Percentiles rank a stretch among this genome's conserved stretches.
Conservation (phyloP, 1,284 basidiomycete genomes). For the Cystobasidium slooffiae region DNA sequence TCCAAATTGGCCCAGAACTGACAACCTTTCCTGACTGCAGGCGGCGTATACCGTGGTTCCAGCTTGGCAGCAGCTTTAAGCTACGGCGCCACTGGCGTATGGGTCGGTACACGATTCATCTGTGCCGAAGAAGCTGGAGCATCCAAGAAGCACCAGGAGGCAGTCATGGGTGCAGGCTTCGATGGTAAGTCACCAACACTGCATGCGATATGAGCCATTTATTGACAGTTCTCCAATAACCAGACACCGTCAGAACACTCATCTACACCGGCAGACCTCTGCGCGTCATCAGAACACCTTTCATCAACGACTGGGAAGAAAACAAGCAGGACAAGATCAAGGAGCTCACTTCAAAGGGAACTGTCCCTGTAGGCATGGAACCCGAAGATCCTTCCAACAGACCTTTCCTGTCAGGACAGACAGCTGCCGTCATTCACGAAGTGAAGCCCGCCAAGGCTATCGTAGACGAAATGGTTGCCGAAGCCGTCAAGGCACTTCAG, state of each 20-base stretch:
- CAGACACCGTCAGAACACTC: constrained; percentile 72
- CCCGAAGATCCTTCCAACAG: constrained; percentile 67
- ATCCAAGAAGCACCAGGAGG: constrained; percentile 79
- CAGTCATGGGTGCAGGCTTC: constrained; percentile 59
- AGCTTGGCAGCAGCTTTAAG: constrained; percentile 77
- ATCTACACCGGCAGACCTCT: constrained; percentile 81
- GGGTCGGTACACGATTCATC: constrained; percentile 70
- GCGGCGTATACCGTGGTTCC: constrained; percentile 82
- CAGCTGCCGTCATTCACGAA: constrained; percentile 75
- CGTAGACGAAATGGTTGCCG: constrained; percentile 75
- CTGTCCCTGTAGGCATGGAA: constrained; percentile 65
- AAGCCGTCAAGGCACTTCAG: constrained; percentile 65
- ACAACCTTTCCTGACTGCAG: constrained; percentile 71
- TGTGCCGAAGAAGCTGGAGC: constrained; percentile 72
- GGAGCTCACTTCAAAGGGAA: constrained; percentile 73
- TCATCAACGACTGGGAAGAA: constrained; percentile 68
- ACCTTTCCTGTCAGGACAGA: constrained; percentile 67
- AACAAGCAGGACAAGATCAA: constrained; percentile 75
- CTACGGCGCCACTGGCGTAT: constrained; percentile 76
- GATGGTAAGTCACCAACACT: background rate
- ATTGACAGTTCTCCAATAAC: constrained; percentile 27
- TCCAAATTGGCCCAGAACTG: too few species aligned
- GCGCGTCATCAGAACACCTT: constrained; percentile 77
- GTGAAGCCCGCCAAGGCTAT: constrained; percentile 77
- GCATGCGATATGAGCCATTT: background rate